Conservation (phyloP, 352 stramenopile genomes). For the Phytopythium aichiense region DNA sequence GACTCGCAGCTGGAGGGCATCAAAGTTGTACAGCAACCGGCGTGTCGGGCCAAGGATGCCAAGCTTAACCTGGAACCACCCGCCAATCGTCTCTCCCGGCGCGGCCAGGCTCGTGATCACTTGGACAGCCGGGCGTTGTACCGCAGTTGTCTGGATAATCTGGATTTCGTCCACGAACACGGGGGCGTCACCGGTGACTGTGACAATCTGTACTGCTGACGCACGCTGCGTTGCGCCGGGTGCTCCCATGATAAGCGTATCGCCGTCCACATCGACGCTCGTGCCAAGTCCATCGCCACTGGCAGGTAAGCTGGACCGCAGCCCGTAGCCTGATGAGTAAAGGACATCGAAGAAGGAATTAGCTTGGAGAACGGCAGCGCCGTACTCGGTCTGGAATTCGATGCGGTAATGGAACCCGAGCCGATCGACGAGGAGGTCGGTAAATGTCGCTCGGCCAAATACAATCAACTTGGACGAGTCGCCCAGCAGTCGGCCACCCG, state of each 20-base stretch:
- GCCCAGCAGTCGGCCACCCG: slow-evolving; percentile 46
- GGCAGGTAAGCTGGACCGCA: slow-evolving; percentile 55
- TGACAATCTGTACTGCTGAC: slow-evolving; percentile 73
- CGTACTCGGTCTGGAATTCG: slow-evolving; percentile 44
- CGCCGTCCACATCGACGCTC: slow-evolving; percentile 64
- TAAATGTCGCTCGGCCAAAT: slow-evolving; percentile 61
- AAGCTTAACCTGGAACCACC: slow-evolving; percentile 69
- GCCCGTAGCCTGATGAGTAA: slow-evolving; percentile 64
- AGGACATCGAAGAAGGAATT: slow-evolving; percentile 59
- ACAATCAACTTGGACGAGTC: slow-evolving; percentile 37
- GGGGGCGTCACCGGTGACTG: slow-evolving; percentile 37
- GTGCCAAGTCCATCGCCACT: slow-evolving; percentile 51
- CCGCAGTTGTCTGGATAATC: slow-evolving; percentile 47
- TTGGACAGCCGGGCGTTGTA: slow-evolving; percentile 57
- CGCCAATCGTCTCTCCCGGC: slow-evolving; percentile 55
- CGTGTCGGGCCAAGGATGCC: slow-evolving; percentile 52
- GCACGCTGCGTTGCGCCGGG: slow-evolving; percentile 49
- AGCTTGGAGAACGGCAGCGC: slow-evolving; percentile 36
- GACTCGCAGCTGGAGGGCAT: slow-evolving; percentile 57
- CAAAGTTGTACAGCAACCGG: slow-evolving; percentile 61
- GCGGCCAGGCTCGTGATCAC: slow-evolving; percentile 66
- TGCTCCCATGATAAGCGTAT: slow-evolving; percentile 68
- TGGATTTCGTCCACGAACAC: slow-evolving; percentile 73
- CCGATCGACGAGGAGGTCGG: slow-evolving; percentile 66
- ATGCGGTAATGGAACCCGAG: slow-evolving; percentile 70